Percentiles rank a stretch among this genome's conserved stretches.
Conservation (phyloP, 768 basidiomycete genomes). For the Xanthoconium purpureum region DNA sequence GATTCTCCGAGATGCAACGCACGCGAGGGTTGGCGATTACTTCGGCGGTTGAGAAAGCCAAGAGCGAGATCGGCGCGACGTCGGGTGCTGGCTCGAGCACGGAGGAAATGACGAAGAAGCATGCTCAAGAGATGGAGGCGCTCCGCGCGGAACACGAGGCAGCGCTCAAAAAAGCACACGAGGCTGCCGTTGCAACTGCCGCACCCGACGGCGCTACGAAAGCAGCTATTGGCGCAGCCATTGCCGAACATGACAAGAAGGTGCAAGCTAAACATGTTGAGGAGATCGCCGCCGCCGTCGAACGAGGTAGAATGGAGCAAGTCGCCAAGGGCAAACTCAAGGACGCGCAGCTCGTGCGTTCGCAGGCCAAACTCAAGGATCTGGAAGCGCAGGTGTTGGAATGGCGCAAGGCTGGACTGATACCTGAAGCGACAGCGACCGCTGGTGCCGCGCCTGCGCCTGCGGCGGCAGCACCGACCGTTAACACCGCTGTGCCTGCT, state of each 20-base stretch:
- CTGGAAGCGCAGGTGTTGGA: conserved; percentile 61
- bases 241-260: conserved; percentile 47
- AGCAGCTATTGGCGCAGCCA: conserved; percentile 48
- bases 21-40: conserved; percentile 51
- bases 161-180: conserved; percentile 53
- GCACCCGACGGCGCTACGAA: conserved; percentile 36
- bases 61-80: conserved; percentile 39
- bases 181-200: conserved; percentile 33
- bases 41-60: conserved; percentile 55
- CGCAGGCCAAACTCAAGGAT: conserved; percentile 62
- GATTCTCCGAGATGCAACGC: conserved; percentile 52
- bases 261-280: conserved; percentile 46
- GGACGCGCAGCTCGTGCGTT: conserved; percentile 62
- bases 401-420: conserved; percentile 49
- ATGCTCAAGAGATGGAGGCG: conserved; percentile 56
- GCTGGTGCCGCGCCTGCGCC: conserved; percentile 18
- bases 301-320: conserved; percentile 65
- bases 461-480: conserved; percentile 2
- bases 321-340: conserved; percentile 63
- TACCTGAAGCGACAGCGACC: conserved; percentile 39
- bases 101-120: conserved; percentile 48
- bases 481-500: conserved; percentile 7
- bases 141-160: conserved; percentile 55
- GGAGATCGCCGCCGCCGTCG: conserved; percentile 63
- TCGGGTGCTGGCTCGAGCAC: conserved; percentile 16